These are phyloP conservation scores for Echinochloa phyllopogon DNA, from an alignment of 176 grass and related monocot genomes.

Conservation along the genomic window DNA sequence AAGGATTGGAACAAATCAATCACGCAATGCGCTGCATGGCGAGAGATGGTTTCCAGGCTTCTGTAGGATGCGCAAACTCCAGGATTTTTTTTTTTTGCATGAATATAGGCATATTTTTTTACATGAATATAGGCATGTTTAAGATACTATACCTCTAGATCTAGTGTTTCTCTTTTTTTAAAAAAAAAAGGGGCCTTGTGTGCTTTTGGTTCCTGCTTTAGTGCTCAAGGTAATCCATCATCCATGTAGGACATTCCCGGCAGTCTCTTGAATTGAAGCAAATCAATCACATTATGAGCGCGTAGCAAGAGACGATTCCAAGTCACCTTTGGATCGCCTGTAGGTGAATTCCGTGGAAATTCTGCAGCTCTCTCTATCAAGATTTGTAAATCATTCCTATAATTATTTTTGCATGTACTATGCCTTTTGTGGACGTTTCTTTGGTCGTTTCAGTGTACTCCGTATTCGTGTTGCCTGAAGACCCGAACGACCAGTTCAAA, in stretches of 20 bases:
- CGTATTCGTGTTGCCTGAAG: conserved; percentile 11
- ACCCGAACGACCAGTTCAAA: conserved; percentile 44
- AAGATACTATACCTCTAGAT: no score
- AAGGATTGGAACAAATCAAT: background rate
- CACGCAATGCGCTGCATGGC: background rate
- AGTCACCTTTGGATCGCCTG: background rate
- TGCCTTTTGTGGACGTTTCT: background rate
- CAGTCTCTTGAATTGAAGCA: background rate
- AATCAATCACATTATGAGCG: no score
- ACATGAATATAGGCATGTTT: background rate
- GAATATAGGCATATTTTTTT: no score
- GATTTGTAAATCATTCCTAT: background rate
- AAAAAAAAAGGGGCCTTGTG: background rate
- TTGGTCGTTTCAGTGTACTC: conserved; percentile 1
- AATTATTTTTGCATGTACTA: background rate
- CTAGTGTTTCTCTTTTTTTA: no score
- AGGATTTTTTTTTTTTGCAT: background rate
- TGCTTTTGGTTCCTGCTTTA: background rate
- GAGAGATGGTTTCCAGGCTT: background rate
- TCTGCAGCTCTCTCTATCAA: background rate
- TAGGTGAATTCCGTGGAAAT: background rate
- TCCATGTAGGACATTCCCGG: background rate
- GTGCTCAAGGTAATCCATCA: background rate
- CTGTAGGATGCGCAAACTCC: background rate
- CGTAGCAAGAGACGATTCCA: background rate